Base-by-base conservation (phyloP, 1,139 yeast species). In the Debaryomyces robertsiae region DNA sequence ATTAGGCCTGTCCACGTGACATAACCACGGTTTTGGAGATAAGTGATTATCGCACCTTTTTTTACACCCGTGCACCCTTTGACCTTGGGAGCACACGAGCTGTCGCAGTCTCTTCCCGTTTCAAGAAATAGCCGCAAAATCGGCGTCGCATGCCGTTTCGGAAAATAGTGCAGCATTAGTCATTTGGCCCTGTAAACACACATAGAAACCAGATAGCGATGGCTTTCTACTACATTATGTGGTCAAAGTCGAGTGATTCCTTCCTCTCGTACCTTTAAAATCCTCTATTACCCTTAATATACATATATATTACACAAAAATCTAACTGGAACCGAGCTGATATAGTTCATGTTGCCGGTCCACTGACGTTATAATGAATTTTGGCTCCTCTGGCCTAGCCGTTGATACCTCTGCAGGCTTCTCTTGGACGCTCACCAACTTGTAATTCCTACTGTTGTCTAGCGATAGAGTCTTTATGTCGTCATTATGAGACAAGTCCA, bases 281-380 rank as follows among this genome's bases (percentile, higher is more conserved):
- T 22, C 36, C 36, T 33, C 13, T 33, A 33, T 33, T 33, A 17
- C 36, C 36, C 36, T 24, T 32, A 32, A 32, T 32, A 24, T 33
- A 33, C 36, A 33, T 13, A 32, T 13, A n/a, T 22, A 33, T n/a
- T 25, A 24, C 10, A 10, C 28, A 10, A 25, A 25, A n/a, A 25
- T 11, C 28, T 34, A 39, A n/a, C 30, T 24, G 4, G 38, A 9
- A 10, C 41, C 37, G 22, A 60, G 52, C 41, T 56, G 64, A 37
- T 64, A 60, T 47, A 61, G 57, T 42, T 54, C 61, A 30, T 59
- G 59, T 33, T 60, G 53, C 11, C 42, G 43, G 45, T 61, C 54
- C 42, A 59, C 53, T 4, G 66, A 59, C 9, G 67, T 61, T 31
- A 62, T 50, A 30, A 62, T 53, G 41, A 61, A 62, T 46, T 50